Percentiles rank a stretch among this genome's conserved stretches.
Evolutionary conservation across 2,329 filamentous ascomycete genomes (phyloP).

Genomic region (Botrytis porri): DNA sequence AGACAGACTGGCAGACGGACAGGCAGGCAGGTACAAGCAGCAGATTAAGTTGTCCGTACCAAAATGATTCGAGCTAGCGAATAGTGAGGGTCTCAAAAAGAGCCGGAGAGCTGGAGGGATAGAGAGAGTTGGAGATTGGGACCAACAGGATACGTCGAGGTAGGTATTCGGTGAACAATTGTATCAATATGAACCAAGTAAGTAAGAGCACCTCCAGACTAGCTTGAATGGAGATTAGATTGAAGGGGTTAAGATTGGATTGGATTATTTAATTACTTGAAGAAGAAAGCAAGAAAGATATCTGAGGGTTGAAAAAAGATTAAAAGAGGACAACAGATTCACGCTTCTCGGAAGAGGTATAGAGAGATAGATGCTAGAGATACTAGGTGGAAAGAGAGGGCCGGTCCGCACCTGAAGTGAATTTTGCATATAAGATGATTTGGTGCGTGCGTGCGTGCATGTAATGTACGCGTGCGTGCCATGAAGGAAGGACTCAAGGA

Average conservation of each 20-base stretch:
- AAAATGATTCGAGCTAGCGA: neutral
- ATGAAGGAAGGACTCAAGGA: neutral
- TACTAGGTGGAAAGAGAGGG: neutral
- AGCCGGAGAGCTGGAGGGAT: neutral
- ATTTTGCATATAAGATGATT: constrained; percentile 1
- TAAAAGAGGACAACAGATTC: neutral
- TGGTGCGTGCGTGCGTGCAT: neutral
- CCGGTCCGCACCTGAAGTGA: neutral
- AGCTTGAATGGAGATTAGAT: neutral
- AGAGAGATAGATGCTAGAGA: neutral
- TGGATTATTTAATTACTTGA: neutral
- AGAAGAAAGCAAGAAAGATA: neutral
- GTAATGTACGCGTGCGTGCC: neutral
- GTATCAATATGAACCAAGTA: neutral
- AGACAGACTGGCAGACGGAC: neutral
- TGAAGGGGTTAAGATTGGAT: neutral
- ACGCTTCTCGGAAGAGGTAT: neutral
- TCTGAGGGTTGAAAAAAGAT: neutral
- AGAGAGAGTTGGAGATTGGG: neutral
- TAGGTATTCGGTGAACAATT: neutral
- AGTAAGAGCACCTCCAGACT: neutral
- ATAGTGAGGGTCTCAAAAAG: neutral
- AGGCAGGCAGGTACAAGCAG: neutral
- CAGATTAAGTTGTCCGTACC: neutral
- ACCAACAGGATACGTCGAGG: neutral